phyloP scores from a whole-genome alignment of 768 basidiomycete species.

The Tulasnella sp. region DNA sequence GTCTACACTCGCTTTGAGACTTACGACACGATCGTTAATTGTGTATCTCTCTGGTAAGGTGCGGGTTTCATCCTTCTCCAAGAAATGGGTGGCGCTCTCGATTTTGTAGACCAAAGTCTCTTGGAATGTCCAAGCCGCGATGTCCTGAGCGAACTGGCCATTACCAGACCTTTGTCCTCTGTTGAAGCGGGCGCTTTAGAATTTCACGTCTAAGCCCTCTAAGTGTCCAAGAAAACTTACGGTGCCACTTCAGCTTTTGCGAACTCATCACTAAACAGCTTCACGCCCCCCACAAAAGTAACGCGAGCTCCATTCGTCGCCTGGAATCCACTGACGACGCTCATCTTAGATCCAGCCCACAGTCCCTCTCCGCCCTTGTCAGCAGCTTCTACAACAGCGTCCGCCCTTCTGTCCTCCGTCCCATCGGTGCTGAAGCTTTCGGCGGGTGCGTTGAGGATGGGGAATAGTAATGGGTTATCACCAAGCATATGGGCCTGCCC shows the following conservation, averaged over 20 bases:
- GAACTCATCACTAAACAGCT: conserved; percentile 67
- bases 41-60: conserved; percentile 61
- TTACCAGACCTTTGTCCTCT: conserved; percentile 65
- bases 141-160: conserved; percentile 54
- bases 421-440: conserved; percentile 65
- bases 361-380: conserved; percentile 68
- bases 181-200: conserved; percentile 4
- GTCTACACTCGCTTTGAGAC: not conserved
- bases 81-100: conserved; percentile 61
- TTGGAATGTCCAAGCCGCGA: conserved; percentile 86
- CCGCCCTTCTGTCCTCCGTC: conserved; percentile 38
- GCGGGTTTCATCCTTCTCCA: conserved; percentile 42
- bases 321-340: conserved; percentile 84
- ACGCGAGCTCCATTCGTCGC: conserved; percentile 63
- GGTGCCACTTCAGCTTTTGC: conserved; percentile 48
- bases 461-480: conserved; percentile 67
- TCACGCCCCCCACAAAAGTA: conserved; percentile 70
- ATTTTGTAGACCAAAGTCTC: conserved; percentile 73
- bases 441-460: conserved; percentile 65
- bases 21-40: conserved; percentile 52
- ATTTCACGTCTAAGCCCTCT: not conserved
- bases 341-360: conserved; percentile 69
- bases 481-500: conserved; percentile 55
- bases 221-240: conserved; percentile 30
- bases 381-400: conserved; percentile 55